Base-by-base conservation (phyloP, 495 filamentous ascomycete genomes). In the Penicillium taxi region DNA sequence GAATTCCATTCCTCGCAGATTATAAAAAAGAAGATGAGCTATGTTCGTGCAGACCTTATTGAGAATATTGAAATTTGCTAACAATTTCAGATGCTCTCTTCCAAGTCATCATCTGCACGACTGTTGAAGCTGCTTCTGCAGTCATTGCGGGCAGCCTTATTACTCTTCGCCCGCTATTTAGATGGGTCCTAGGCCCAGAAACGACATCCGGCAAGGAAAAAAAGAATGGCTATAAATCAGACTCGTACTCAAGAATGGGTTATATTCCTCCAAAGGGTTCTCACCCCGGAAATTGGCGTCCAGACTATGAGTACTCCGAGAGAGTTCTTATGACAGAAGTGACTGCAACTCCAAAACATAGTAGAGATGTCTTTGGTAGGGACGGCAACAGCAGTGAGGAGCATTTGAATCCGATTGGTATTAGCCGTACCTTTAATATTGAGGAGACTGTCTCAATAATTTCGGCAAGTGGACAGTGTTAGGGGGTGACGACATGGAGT, bases 101-200 rank as follows among this genome's bases (percentile, higher is more conserved):
- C 29, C 44, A 57, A 15, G 52, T 63, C 20, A 47, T 46, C 25
- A 55, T 66, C 33, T 63, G 61, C 57, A 55, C 57, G 6, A 39
- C 47, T 14, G 36, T 64, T 13, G 62, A 67, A 42, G 47, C 50
- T 4, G 53, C 53, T 15, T 46, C 64, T 21, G 62, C 51, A 7
- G 63, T 67, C 39, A 52, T 53, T 7, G 58, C 60, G 9, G 61
- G 58, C 12, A 61, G 62, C 26, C 56, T 67, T n/a, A 48, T 61
- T 13, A 61, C 56, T 11, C 49, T 64, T 13, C 59, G 62, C 5
- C 62, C 64, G 2, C 35, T 66, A 0, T 55, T 73, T 27, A 52
- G 58, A 38, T 48, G 42, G 41, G 32, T 54, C 12, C 32, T 43
- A 3, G 55, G 50, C 11, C 36, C 29, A 19, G 23, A 7, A 15